These are phyloP conservation scores for Cutaneotrichosporon sp. DNA, from an alignment of 1,284 basidiomycete species.

Conservation along the genomic window DNA sequence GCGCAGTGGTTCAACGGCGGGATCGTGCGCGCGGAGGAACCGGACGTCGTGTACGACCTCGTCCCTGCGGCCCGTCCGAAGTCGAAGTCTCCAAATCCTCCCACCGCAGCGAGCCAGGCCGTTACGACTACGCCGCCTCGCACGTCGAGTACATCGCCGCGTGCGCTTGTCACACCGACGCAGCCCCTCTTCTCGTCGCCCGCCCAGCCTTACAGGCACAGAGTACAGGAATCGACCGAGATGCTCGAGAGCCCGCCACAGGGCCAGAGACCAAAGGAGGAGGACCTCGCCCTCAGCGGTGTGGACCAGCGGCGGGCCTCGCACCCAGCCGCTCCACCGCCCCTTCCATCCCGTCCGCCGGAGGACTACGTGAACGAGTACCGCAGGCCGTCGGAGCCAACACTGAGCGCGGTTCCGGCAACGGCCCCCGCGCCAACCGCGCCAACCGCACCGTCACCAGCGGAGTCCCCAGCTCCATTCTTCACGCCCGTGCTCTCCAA, in stretches of 20 bases:
- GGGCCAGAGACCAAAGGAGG: not conserved
- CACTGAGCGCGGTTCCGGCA: too few relatives aligned
- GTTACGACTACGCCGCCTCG: not conserved
- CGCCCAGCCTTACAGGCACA: not conserved
- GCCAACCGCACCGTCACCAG: not conserved
- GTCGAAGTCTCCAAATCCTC: not conserved
- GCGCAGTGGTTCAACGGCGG: not conserved
- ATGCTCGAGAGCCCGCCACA: not conserved
- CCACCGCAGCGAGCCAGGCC: not conserved
- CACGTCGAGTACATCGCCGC: not conserved
- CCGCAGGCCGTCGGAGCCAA: too few relatives aligned
- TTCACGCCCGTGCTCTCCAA: not conserved
- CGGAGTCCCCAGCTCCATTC: not conserved
- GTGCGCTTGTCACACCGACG: not conserved
- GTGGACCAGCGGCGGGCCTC: not conserved
- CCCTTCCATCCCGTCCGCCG: not conserved
- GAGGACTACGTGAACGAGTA: constrained; percentile 2
- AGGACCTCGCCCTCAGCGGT: not conserved
- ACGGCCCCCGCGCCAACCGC: too few relatives aligned
- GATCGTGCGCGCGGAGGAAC: constrained; percentile 3
- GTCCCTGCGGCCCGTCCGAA: not conserved
- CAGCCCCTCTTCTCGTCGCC: constrained; percentile 5
- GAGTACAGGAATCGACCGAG: not conserved
- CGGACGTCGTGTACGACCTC: constrained; percentile 8
- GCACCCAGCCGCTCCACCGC: not conserved